Conservation (phyloP, 2,329 filamentous ascomycete genomes). For the Botryotinia convoluta region DNA sequence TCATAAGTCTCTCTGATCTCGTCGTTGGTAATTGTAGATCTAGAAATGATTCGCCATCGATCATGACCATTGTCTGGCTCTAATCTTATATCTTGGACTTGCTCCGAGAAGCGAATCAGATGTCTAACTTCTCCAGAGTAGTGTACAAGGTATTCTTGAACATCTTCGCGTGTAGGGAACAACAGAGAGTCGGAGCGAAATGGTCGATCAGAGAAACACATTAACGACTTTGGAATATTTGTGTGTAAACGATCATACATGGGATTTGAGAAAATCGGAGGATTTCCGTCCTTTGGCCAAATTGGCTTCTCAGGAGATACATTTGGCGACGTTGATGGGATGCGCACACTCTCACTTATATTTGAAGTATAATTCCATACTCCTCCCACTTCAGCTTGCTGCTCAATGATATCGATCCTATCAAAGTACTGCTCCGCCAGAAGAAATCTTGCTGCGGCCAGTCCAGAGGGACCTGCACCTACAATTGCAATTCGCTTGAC, state of each 20-base stretch:
- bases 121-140: constrained; percentile 65
- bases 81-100: constrained; percentile 60
- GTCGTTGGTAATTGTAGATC: constrained; percentile 31
- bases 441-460: constrained; percentile 79
- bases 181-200: constrained; percentile 65
- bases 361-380: constrained; percentile 75
- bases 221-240: constrained; percentile 79
- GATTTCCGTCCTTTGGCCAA: constrained; percentile 41
- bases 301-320: constrained; percentile 62
- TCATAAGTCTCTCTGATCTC: constrained; percentile 49
- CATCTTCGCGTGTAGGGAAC: constrained; percentile 69
- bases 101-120: constrained; percentile 67
- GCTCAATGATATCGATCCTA: constrained; percentile 76
- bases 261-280: constrained; percentile 69
- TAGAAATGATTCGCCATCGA: constrained; percentile 53
- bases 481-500: constrained; percentile 70
- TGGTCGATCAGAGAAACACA: constrained; percentile 71
- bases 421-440: constrained; percentile 67
- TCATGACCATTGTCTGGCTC: constrained; percentile 37
- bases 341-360: constrained; percentile 45
- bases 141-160: constrained; percentile 69
- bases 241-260: constrained; percentile 82
- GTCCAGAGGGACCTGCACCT: constrained; percentile 77
- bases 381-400: constrained; percentile 72
- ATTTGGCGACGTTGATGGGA: constrained; percentile 69